phyloP scores from a whole-genome alignment of 179 eudicot species.

The Beta lomatogona region DNA sequence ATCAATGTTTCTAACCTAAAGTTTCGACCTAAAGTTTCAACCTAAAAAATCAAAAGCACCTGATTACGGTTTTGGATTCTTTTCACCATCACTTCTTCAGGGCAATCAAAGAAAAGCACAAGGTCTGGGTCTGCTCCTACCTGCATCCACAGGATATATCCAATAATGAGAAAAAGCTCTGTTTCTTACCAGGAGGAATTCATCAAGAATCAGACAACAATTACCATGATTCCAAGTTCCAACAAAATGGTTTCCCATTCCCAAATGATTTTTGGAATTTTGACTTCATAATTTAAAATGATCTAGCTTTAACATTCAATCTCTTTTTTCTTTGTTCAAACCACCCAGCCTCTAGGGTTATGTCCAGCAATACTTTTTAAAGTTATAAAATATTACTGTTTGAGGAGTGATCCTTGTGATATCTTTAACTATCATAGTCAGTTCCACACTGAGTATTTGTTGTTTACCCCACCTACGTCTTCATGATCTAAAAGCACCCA shows the following conservation, averaged over 20 bases:
- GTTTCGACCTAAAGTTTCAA: background rate
- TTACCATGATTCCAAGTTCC: background rate
- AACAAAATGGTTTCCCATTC: background rate
- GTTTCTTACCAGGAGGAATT: background rate
- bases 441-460: background rate
- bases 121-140: slow-evolving; percentile 74
- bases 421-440: background rate
- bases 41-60: slow-evolving; percentile 43
- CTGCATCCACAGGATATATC: slow-evolving; percentile 39
- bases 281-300: background rate
- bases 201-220: background rate
- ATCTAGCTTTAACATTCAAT: too few relatives aligned
- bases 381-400: background rate
- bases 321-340: background rate
- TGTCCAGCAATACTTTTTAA: background rate
- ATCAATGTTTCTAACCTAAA: background rate
- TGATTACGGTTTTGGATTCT: slow-evolving; percentile 82
- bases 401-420: background rate
- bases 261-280: background rate
- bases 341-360: background rate
- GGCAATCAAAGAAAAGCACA: slow-evolving; percentile 95
- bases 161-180: background rate
- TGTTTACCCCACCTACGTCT: background rate
- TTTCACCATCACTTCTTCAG: slow-evolving; percentile 84
- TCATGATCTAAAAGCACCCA: background rate